Base-by-base conservation (phyloP, 768 basidiomycete species). In the Lentinus brumalis region DNA sequence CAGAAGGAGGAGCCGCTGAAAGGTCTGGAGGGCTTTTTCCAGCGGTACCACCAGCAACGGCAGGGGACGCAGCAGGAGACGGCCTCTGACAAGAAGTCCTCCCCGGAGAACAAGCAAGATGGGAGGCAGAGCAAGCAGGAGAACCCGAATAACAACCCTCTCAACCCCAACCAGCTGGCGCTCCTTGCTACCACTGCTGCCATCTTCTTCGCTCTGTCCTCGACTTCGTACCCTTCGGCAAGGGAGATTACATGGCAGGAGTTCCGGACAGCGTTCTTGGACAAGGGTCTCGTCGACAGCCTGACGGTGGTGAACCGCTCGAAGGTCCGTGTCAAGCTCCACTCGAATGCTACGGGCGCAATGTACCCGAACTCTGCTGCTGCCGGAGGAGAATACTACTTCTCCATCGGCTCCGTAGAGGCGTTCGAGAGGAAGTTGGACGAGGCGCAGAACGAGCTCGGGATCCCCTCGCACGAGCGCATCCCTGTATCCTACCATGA, bases 211-310 rank as follows among this genome's bases (percentile, higher is more conserved):
- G 83, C 83, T 14, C 79, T 84, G 59, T 82, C 86, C 12, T 70
- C 72, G 31, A 79, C 77, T 41, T 74, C 78, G 0, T 77, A 82
- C 4, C 73, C 77, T 0, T 75, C 78, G 29, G 85, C 89, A 1
- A 86, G 91, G 60, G 97, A 99, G 77, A 98, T 99, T 66, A 99
- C 97, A 64, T 99, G 97, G 96, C 96, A 98, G 76, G 97, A 98
- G 76, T 99, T 99, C 80, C 87, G 95, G 54, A 96, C 93, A 47
- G 94, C 94, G 10, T 94, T 99, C 80, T 88, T 99, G 49, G 91
- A 96, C 76, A 95, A 96, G 72, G 96, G 94, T 45, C 84, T 98
- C 55, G 96, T 99, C 40, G 95, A 98, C 67, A 94, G 88, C 70
- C 87, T 98, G 59, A 84, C 87, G 55, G 96, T 98, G 60, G 84